Conservation (phyloP, 805 yeast genomes). For the Candida broadrunensis region DNA sequence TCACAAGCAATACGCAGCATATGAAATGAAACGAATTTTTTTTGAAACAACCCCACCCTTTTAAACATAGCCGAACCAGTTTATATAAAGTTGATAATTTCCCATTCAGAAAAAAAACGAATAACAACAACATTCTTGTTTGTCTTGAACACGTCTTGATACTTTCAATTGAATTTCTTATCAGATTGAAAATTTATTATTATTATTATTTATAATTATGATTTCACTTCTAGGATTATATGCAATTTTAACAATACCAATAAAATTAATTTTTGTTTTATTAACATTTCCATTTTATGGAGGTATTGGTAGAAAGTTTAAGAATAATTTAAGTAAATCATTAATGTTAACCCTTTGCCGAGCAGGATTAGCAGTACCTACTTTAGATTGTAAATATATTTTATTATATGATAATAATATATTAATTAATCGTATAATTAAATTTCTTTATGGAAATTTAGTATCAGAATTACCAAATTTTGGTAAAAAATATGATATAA, state of each 20-base stretch:
- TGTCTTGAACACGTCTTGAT: too few species aligned
- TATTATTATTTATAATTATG: too few species aligned
- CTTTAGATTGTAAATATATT: slow-evolving; percentile 10
- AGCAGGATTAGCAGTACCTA: slow-evolving; percentile 12
- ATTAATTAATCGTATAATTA: slow-evolving; percentile 10
- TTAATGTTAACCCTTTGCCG: slow-evolving; percentile 12
- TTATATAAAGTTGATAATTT: too few species aligned
- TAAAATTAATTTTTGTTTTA: slow-evolving; percentile 9
- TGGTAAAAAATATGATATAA: slow-evolving; percentile 28
- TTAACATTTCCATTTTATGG: slow-evolving; percentile 10
- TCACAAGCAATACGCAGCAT: too few species aligned
- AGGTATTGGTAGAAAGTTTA: slow-evolving; percentile 14
- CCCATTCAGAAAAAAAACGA: too few species aligned
- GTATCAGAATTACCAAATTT: slow-evolving; percentile 21
- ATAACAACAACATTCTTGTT: too few species aligned
- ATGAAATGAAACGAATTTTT: too few species aligned
- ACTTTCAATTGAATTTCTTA: too few species aligned
- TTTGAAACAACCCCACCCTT: too few species aligned
- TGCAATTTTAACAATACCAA: slow-evolving; percentile 10
- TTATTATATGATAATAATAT: slow-evolving; percentile 7
- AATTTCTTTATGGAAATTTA: not conserved
- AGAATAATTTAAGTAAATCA: slow-evolving; percentile 7
- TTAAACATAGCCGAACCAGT: too few species aligned
- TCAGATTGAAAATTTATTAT: too few species aligned
- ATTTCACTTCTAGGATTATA: slow-evolving; percentile 1